A percentile compares a stretch with the other conserved stretches of the same genome.
Conservation (phyloP, 1,284 basidiomycete species). For the Ganoderma sp. region DNA sequence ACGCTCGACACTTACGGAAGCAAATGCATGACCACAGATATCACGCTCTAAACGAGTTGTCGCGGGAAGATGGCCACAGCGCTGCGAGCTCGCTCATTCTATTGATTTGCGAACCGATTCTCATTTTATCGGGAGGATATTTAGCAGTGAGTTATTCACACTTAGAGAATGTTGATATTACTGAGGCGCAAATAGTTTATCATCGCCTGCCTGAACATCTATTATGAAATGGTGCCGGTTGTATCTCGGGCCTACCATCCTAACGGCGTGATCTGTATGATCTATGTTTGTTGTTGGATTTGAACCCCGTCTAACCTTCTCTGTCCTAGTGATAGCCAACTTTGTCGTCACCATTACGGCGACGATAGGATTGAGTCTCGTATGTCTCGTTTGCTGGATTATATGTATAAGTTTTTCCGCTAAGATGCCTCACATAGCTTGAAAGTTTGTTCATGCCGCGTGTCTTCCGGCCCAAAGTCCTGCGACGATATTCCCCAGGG, state of each 20-base stretch:
- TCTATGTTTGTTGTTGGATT: not conserved
- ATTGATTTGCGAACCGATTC: conserved; percentile 6
- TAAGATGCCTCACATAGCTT: not conserved
- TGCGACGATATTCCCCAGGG: not conserved
- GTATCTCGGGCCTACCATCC: not conserved
- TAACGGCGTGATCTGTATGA: not conserved
- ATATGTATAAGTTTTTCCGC: not conserved
- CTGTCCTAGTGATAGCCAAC: not conserved
- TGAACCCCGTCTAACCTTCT: not conserved
- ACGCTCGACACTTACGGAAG: not conserved
- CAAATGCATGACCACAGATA: conserved; percentile 1
- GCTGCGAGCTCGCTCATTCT: not conserved
- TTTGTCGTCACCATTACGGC: not conserved
- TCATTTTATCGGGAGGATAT: not conserved
- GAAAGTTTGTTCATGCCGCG: conserved; percentile 7
- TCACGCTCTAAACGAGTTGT: not conserved
- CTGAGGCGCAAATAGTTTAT: not conserved
- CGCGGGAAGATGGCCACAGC: not conserved
- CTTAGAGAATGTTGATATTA: too few species aligned
- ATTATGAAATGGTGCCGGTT: not conserved
- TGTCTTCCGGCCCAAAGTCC: conserved; percentile 4
- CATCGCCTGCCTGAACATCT: conserved; percentile 6
- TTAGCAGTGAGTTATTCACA: conserved; percentile 2
- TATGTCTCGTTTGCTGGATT: not conserved
- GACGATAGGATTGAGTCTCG: not conserved